Base-by-base conservation (phyloP, 1,284 basidiomycete species). In the Ustilago curta region DNA sequence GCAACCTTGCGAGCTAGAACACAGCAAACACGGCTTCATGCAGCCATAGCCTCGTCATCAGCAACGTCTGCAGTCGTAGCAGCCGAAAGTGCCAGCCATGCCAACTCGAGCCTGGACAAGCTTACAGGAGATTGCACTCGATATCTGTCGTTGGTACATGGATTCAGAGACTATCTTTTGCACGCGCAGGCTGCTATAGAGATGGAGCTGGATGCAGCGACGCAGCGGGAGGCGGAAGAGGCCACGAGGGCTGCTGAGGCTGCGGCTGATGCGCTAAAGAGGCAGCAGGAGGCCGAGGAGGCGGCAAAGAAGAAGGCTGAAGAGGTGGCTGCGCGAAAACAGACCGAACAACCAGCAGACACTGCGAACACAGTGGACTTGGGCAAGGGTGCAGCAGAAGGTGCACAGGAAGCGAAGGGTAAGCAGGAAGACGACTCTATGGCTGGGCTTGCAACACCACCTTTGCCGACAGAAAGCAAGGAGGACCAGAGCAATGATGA, bases 151-250 rank as follows among this genome's bases (percentile, higher is more conserved):
- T 29, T 72, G 18, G 74, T 76, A 1, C 56, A 66, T 21, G 74
- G 74, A 0, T 37, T 76, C 25, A 25, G 74, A 2, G 74, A 76
- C 25, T 66, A 72, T 23, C 47, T 76, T 44, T 32, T 76, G 16
- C 74, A 76, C 42, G 74, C 70, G 0, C 74, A 76, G 37, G 74
- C 66, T 14, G 65, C 66, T 11, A 39, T 76, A 18, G 65, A 72
- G 50, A 72, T 72, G 23, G 74, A 76, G 35, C 50, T 76, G 11
- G 74, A 76, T n/a, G 66, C 62, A 2, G 70, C 74, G 3, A 66
- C 65, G 19, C 62, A 67, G 29, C 54, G 74, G 8, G 74, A 76
- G 29, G 70, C 70, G 5, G 62, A 72, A 19, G 54, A 69, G 43
- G 61, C 74, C 0, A 57, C 70, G 39, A 19, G 19, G 9, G 70